Evolutionary conservation across 2,329 filamentous ascomycete genomes (phyloP).

Genomic region (Monilinia laxa): DNA sequence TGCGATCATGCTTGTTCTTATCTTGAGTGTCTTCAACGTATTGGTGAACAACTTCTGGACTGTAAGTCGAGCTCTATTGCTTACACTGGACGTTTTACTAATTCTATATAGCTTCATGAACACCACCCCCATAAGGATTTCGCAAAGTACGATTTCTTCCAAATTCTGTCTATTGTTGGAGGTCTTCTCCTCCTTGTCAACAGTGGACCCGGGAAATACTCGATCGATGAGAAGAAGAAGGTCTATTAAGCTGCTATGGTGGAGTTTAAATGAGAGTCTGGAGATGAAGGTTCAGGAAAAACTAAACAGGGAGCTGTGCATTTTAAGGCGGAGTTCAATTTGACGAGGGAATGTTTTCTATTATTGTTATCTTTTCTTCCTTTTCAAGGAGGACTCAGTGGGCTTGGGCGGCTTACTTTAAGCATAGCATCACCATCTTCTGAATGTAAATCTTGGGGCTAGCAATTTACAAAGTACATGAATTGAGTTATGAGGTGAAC

Average conservation of each 20-base stretch:
- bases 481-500: conserved; percentile 5
- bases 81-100: conserved; percentile 30
- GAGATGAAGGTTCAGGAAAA: conserved; percentile 30
- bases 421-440: conserved; percentile 23
- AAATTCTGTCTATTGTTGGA: conserved; percentile 97
- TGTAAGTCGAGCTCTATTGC: conserved; percentile 55
- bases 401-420: conserved; percentile 16
- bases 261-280: conserved; percentile 25
- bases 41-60: conserved; percentile 99
- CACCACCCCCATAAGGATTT: conserved; percentile 99
- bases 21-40: conserved; percentile 94
- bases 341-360: conserved; percentile 9
- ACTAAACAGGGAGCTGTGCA: conserved; percentile 24
- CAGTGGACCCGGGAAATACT: conserved; percentile 96
- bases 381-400: background rate
- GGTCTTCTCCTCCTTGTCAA: conserved; percentile 96
- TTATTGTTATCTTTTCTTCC: conserved; percentile 18
- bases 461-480: conserved; percentile 18
- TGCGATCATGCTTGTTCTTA: conserved; percentile 89
- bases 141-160: conserved; percentile 99
- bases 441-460: conserved; percentile 25
- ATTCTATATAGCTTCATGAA: conserved; percentile 71
- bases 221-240: conserved; percentile 99
- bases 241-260: conserved; percentile 67
- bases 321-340: conserved; percentile 23